Conservation (phyloP, 163 green algal species). For the Prototheca stagnorum region DNA sequence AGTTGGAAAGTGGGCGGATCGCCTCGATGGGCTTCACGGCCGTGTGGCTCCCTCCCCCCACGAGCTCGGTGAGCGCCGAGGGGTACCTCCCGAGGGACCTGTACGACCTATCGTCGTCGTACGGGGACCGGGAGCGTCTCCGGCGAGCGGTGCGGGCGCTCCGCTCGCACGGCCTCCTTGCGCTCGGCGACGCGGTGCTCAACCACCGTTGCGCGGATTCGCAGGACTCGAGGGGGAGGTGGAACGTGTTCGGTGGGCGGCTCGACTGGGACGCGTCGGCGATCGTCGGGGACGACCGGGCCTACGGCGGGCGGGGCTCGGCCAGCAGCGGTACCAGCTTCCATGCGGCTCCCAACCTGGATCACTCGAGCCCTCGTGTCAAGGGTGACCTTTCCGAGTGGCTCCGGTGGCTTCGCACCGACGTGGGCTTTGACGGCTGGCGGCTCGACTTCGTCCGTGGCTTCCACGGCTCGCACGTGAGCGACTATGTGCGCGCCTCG, state of each 20-base stretch:
- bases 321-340: slow-evolving; percentile 44
- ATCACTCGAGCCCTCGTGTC: slow-evolving; percentile 48
- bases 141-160: slow-evolving; percentile 19
- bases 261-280: slow-evolving; percentile 57
- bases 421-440: slow-evolving; percentile 64
- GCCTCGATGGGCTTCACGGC: slow-evolving; percentile 41
- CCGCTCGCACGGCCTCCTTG: slow-evolving; percentile 24
- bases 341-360: slow-evolving; percentile 67
- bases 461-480: slow-evolving; percentile 46
- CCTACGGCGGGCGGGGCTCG: slow-evolving; percentile 30
- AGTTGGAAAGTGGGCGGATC: slow-evolving; percentile 21
- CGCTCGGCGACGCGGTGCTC: slow-evolving; percentile 55
- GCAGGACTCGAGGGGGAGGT: slow-evolving; percentile 31
- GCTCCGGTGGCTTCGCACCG: slow-evolving; percentile 50
- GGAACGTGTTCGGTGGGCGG: slow-evolving; percentile 41
- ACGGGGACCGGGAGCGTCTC: slow-evolving; percentile 42
- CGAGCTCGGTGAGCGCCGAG: slow-evolving; percentile 45
- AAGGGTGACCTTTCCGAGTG: slow-evolving; percentile 51
- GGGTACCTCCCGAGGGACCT: slow-evolving; percentile 67
- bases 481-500: slow-evolving; percentile 52
- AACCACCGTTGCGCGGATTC: slow-evolving; percentile 58
- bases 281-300: slow-evolving; percentile 39
- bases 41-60: slow-evolving; percentile 61
- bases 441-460: slow-evolving; percentile 41
- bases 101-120: slow-evolving; percentile 60